Evolutionary conservation across 2,329 filamentous ascomycete genomes (phyloP), one percentile per base, ranked within the genome.

Genomic region (Sporothrix humicola): DNA sequence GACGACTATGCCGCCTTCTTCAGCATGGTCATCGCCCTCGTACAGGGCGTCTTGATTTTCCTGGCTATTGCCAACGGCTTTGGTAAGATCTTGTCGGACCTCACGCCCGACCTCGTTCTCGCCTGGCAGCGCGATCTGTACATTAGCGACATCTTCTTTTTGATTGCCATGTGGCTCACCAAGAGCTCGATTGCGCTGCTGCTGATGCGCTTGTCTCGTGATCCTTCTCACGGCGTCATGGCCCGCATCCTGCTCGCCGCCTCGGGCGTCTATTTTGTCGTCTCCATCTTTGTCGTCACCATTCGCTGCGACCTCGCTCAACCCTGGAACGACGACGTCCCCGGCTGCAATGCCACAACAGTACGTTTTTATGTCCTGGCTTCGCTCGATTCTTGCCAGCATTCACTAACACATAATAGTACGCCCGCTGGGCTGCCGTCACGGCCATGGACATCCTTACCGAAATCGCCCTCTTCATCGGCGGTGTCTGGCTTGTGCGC

Each of bases 141-240:
- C 72, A 77, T 80, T 56, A 80, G 81, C 74, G 82, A 86, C 73
- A 77, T 85, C n/a, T 79, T 86, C 72, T 83, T 82, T 71, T 75
- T 86, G 58, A 56, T 83, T 46, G 78, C 80, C 0, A 75, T 85
- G 23, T 84, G 82, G 74, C 78, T 85, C 17, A 83, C 83, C 3
- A 86, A 86, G 76, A 79, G 79, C 72, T 82, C 82, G 9, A 80
- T 85, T 52, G 79, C 82, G 6, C 79, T 83, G 17, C 81, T 86
- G 12, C 82, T 84, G 71, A 78, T 84, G 23, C 83, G 84, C 5
- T 78, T 86, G 17, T 84, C 84, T 2, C 83, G 83, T 7, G 80
- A 83, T 42, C 81, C 81, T 69, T 76, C 75, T 5, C 85, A 86
- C 76, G 80, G 80, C 12, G 71, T 79, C 15, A 78, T 79, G 2